Evolutionary conservation across 305 asterid species (phyloP).

Genomic region (Coffea humblotiana): DNA sequence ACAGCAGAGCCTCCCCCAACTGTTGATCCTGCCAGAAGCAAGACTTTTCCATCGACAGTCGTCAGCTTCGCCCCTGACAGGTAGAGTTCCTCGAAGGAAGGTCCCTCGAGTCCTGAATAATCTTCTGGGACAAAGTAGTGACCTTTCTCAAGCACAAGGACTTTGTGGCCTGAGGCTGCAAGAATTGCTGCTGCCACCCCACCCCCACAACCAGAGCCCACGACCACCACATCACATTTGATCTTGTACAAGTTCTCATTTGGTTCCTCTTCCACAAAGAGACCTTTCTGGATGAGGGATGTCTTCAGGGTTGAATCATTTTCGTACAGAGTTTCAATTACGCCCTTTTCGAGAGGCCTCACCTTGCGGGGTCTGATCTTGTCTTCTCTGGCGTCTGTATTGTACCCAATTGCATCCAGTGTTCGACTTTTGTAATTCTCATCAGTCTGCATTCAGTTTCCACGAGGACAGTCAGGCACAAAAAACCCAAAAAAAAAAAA

Average conservation of each 20-base stretch:
- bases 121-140: constrained; percentile 58
- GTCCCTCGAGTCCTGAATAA: constrained; percentile 77
- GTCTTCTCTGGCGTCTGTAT: constrained; percentile 12
- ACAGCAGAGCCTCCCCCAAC: constrained; percentile 95
- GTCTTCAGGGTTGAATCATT: constrained; percentile 37
- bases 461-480: neutral
- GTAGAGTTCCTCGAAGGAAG: constrained; percentile 60
- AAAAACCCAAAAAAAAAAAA: neutral
- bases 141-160: constrained; percentile 78
- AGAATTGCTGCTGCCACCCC: constrained; percentile 84
- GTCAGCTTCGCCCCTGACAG: constrained; percentile 71
- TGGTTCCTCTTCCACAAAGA: constrained; percentile 34
- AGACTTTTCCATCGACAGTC: constrained; percentile 59
- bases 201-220: constrained; percentile 93
- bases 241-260: constrained; percentile 32
- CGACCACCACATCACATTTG: constrained; percentile 75
- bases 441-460: constrained; percentile 52
- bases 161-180: constrained; percentile 68
- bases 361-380: constrained; percentile 20
- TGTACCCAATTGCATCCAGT: constrained; percentile 79
- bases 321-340: constrained; percentile 54
- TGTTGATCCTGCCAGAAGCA: constrained; percentile 75
- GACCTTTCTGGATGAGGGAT: constrained; percentile 54
- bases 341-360: constrained; percentile 67
- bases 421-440: constrained; percentile 60